Evolutionary conservation across 352 stramenopile species (phyloP).

Genomic region (Globisporangium cylindrosporum): DNA sequence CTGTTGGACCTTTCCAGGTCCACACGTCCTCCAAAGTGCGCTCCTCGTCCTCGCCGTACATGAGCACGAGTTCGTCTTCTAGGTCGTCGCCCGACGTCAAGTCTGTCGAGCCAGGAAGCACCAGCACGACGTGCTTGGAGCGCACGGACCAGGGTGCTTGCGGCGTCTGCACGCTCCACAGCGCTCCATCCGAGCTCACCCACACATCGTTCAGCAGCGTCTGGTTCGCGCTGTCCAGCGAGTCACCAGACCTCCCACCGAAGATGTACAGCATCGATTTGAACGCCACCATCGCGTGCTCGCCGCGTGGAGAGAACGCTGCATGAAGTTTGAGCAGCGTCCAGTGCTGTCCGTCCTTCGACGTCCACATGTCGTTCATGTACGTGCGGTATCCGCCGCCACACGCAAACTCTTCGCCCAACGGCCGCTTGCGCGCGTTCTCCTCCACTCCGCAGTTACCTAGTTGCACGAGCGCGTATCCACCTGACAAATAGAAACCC

Average conservation of each 20-base stretch:
- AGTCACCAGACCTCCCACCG: conserved; percentile 44
- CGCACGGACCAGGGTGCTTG: conserved; percentile 46
- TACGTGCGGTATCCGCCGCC: conserved; percentile 59
- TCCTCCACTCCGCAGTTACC: conserved; percentile 68
- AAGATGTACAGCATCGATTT: conserved; percentile 55
- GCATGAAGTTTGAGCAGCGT: conserved; percentile 38
- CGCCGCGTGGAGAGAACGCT: conserved; percentile 47
- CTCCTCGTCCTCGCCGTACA: conserved; percentile 67
- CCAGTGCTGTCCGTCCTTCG: conserved; percentile 57
- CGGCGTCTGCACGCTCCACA: conserved; percentile 33
- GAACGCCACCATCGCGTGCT: conserved; percentile 69
- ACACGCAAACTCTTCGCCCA: conserved; percentile 65
- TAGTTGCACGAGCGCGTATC: conserved; percentile 59
- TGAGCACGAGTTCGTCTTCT: conserved; percentile 49
- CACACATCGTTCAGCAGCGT: conserved; percentile 71
- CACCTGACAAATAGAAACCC: conserved; percentile 53
- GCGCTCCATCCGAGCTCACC: conserved; percentile 43
- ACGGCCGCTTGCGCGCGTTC: conserved; percentile 40
- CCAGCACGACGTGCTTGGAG: conserved; percentile 50
- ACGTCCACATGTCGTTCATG: conserved; percentile 74
- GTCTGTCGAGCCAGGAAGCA: conserved; percentile 38
- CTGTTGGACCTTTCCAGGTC: conserved; percentile 41
- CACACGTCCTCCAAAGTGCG: conserved; percentile 59
- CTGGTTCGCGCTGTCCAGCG: conserved; percentile 20
- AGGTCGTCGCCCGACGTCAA: conserved; percentile 38